phyloP scores from a whole-genome alignment of 169 alveolate species.

The Plasmodium relictum region DNA sequence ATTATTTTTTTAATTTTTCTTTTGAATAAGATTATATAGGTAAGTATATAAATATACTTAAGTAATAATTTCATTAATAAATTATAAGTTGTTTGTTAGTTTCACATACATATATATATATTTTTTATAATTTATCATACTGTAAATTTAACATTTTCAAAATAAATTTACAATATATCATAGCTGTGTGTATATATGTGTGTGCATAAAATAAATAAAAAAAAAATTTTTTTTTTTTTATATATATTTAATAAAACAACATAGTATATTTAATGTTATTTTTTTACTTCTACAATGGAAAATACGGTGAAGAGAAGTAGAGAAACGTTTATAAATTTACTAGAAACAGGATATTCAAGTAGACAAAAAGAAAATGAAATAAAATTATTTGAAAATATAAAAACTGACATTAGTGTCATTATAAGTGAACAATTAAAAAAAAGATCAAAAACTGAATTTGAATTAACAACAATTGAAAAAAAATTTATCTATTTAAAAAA shows the following conservation, averaged over 20 bases:
- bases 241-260: not conserved
- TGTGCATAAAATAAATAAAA: too few relatives aligned
- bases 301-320: conserved; percentile 12
- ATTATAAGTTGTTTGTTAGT: too few relatives aligned
- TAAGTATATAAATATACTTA: too few relatives aligned
- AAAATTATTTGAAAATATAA: conserved; percentile 77
- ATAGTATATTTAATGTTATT: not conserved
- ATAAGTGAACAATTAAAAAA: conserved; percentile 60
- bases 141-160: too few relatives aligned
- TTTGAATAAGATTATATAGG: too few relatives aligned
- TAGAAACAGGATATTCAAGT: conserved; percentile 15
- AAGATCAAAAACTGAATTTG: conserved; percentile 50
- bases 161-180: too few relatives aligned
- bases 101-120: too few relatives aligned
- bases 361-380: conserved; percentile 55
- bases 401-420: conserved; percentile 71
- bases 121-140: too few relatives aligned
- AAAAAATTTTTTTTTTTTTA: not conserved
- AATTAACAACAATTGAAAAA: conserved; percentile 54
- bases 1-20: too few relatives aligned
- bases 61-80: too few relatives aligned
- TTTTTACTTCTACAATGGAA: conserved; percentile 20
- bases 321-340: not conserved
- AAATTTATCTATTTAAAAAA: conserved; percentile 60
- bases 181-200: too few relatives aligned